phyloP scores from a whole-genome alignment of 1,284 basidiomycete genomes.

The Ganoderma boninense region DNA sequence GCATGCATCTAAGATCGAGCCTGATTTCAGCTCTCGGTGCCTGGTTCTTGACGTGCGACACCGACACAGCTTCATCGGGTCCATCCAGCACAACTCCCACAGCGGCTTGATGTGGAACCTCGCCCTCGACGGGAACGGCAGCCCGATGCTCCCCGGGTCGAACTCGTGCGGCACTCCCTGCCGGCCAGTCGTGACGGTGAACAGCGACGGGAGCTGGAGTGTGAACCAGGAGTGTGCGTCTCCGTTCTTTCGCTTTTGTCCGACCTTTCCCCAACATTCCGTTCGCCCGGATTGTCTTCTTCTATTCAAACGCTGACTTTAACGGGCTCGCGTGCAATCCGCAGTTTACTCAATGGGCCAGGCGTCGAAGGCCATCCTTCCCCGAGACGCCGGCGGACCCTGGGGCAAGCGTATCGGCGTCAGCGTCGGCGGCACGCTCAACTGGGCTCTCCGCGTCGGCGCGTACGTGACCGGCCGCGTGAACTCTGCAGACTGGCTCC shows the following conservation, averaged over 20 bases:
- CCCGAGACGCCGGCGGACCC: slow-evolving; percentile 71
- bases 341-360: slow-evolving; percentile 80
- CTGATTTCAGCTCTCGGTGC: neutral
- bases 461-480: slow-evolving; percentile 70
- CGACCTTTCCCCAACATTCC: neutral
- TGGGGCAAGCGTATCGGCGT: slow-evolving; percentile 74
- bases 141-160: slow-evolving; percentile 70
- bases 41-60: slow-evolving; percentile 5
- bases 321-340: neutral
- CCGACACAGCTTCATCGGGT: slow-evolving; percentile 49
- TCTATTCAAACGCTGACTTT: neutral
- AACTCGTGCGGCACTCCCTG: slow-evolving; percentile 70
- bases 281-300: slow-evolving; percentile 5
- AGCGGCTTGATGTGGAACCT: slow-evolving; percentile 71
- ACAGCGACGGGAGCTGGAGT: slow-evolving; percentile 65
- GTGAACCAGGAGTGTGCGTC: slow-evolving; percentile 76
- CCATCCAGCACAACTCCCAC: slow-evolving; percentile 56
- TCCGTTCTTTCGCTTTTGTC: neutral
- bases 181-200: slow-evolving; percentile 71
- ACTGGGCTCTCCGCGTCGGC: slow-evolving; percentile 67
- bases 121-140: slow-evolving; percentile 66
- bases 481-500: slow-evolving; percentile 62
- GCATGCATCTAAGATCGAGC: neutral
- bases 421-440: slow-evolving; percentile 61
- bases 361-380: slow-evolving; percentile 75